Percentiles rank a stretch among this genome's conserved stretches.
phyloP scores from a whole-genome alignment of 2,329 filamentous ascomycete species.

The Pezicula neosporulosa region DNA sequence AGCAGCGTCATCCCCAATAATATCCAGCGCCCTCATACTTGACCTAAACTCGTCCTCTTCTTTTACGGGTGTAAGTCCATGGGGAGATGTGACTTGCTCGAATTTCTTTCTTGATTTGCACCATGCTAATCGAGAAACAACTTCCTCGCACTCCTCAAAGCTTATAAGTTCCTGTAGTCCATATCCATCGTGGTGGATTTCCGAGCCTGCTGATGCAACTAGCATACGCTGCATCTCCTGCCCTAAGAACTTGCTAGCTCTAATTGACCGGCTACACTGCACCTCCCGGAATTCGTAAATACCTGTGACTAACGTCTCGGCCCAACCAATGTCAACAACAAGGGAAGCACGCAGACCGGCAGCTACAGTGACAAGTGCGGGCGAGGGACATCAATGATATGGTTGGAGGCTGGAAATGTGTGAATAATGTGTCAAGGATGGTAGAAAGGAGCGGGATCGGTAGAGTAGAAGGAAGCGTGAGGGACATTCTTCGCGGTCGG shows the following conservation, averaged over 20 bases:
- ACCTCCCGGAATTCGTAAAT: slow-evolving; percentile 91
- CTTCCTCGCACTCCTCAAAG: slow-evolving; percentile 81
- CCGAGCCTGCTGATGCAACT: slow-evolving; percentile 37
- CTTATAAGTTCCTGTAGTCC: slow-evolving; percentile 37
- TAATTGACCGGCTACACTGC: slow-evolving; percentile 62
- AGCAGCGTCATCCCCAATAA: slow-evolving; percentile 11
- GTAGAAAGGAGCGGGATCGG: slow-evolving; percentile 76
- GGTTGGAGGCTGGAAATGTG: slow-evolving; percentile 72
- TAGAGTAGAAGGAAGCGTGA: slow-evolving; percentile 74
- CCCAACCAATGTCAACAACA: slow-evolving; percentile 89
- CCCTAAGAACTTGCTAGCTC: slow-evolving; percentile 71
- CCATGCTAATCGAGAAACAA: slow-evolving; percentile 74
- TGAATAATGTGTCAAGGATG: slow-evolving; percentile 75
- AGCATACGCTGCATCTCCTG: slow-evolving; percentile 66
- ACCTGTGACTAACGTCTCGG: slow-evolving; percentile 79
- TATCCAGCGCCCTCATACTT: slow-evolving; percentile 19
- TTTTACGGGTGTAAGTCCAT: slow-evolving; percentile 46
- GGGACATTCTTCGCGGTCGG: slow-evolving; percentile 68
- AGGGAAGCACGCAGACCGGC: slow-evolving; percentile 84
- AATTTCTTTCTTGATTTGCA: slow-evolving; percentile 44
- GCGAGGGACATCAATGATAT: slow-evolving; percentile 75
- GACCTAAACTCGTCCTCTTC: slow-evolving; percentile 51
- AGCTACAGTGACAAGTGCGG: slow-evolving; percentile 70
- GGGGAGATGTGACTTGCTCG: slow-evolving; percentile 13
- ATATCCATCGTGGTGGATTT: slow-evolving; percentile 20